Percentiles rank a stretch among this genome's conserved stretches.
phyloP scores from a whole-genome alignment of 139 green algal species.

The Haematococcus lacustris region DNA sequence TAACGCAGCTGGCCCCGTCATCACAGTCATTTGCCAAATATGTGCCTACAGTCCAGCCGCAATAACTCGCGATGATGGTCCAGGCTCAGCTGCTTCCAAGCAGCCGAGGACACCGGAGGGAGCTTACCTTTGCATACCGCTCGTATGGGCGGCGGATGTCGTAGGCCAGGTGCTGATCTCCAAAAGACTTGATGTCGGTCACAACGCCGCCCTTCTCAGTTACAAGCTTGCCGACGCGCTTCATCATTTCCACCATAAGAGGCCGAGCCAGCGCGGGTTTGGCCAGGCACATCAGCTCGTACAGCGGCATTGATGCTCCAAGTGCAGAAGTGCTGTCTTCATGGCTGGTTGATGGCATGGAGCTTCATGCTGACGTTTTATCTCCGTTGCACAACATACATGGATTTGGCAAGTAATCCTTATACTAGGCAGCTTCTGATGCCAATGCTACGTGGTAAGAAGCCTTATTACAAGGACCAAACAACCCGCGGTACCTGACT shows the following conservation, averaged over 20 bases:
- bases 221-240: slow-evolving; percentile 37
- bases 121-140: slow-evolving; percentile 45
- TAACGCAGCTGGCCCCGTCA: slow-evolving; percentile 27
- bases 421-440: too few species aligned
- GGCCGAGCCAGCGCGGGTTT: slow-evolving; percentile 33
- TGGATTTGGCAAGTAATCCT: too few species aligned
- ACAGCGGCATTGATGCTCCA: slow-evolving; percentile 88
- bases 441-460: too few species aligned
- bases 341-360: too few species aligned
- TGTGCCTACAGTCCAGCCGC: slow-evolving; percentile 34
- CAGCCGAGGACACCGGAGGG: background rate
- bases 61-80: background rate
- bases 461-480: too few species aligned
- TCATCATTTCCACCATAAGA: slow-evolving; percentile 41
- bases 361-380: too few species aligned
- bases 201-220: slow-evolving; percentile 59
- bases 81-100: background rate
- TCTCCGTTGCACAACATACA: too few species aligned
- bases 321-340: too few species aligned
- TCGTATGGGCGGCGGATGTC: slow-evolving; percentile 47
- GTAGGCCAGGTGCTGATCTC: slow-evolving; percentile 66
- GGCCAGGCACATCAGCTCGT: slow-evolving; percentile 72
- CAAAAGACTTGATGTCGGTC: slow-evolving; percentile 60
- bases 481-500: too few species aligned
- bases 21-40: slow-evolving; percentile 79